Percentiles rank a stretch among this genome's conserved stretches.
Conservation (phyloP, 1,284 basidiomycete genomes). For the Spongiforma sp. region DNA sequence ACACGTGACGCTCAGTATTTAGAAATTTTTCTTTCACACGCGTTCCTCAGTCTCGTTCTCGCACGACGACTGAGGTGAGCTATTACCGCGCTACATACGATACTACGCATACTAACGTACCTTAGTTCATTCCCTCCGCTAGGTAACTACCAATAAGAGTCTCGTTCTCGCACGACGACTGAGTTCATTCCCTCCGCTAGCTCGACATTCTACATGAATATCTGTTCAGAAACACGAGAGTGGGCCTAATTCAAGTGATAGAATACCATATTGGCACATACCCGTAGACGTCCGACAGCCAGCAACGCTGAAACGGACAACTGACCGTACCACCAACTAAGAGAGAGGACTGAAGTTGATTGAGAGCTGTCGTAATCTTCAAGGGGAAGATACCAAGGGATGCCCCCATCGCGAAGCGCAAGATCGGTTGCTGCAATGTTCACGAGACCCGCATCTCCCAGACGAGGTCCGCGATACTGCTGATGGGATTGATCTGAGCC, state of each 20-base stretch:
- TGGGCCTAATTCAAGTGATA: neutral
- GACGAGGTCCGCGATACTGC: slow-evolving; percentile 2
- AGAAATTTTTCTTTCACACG: no score
- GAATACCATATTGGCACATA: neutral
- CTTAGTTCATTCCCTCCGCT: no score
- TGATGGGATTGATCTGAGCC: slow-evolving; percentile 3
- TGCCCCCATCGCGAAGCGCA: slow-evolving; percentile 6
- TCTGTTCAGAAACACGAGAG: neutral
- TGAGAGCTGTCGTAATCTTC: slow-evolving; percentile 1
- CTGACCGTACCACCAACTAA: slow-evolving; percentile 18
- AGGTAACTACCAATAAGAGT: no score
- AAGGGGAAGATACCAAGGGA: slow-evolving; percentile 18
- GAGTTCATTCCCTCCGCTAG: no score
- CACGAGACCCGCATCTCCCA: slow-evolving; percentile 7
- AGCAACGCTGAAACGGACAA: slow-evolving; percentile 16
- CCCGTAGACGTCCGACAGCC: slow-evolving; percentile 11
- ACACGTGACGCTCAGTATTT: no score
- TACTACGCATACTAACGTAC: no score
- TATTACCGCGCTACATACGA: no score
- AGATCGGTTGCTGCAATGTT: slow-evolving; percentile 11
- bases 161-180: no score
- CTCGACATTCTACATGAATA: no score
- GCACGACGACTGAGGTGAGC: no score
- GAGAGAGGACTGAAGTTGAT: slow-evolving; percentile 4
- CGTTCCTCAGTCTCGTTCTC: no score